Evolutionary conservation across 2,329 filamentous ascomycete species (phyloP), one percentile per base, ranked within the genome.

Genomic region (Drechslerella stenobrocha): DNA sequence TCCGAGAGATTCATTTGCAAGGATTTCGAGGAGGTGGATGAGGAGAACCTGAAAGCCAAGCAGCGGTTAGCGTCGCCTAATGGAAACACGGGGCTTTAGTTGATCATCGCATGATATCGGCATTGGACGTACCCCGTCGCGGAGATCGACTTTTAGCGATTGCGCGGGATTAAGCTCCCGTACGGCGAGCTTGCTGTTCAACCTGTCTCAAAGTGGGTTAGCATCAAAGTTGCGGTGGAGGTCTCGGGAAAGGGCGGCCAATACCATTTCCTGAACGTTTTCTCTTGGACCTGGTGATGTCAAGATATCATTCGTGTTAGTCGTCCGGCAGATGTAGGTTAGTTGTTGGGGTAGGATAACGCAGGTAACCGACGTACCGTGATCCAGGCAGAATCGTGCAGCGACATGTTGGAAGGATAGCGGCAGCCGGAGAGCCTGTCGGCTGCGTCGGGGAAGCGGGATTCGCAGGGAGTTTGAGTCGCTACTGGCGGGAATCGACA

Each of bases 251-350:
- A 34, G 34, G 35, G 34, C 28, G 18, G 47, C 67, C 75, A 79
- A 74, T 75, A 89, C 87, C 93, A 98, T 89, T 97, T 98, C 65
- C 91, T 96, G 78, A 98, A 98, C 24, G 93, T 98, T 83, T 97
- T 98, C 78, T 97, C 88, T 81, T 97, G 92, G 78, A 96, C 90
- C 75, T 67, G n/a, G 45, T 50, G 34, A 50, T 55, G 81, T 83
- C 74, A 85, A 80, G 83, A 83, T 85, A 77, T 83, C 2, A 81
- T 79, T 84, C 82, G 77, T 86, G 59, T 55, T 23, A 52, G 52
- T 32, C 37, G 23, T 23, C 40, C 22, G 32, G 50, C 34, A 51
- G 9, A 18, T 22, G 30, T n/a, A 42, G 30, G 23, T 53, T 46
- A 26, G 45, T 47, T 47, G 44, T 30, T 47, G 44, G 44, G 26